These are phyloP conservation scores for Vigna radiata DNA, from an alignment of 306 rosid genomes.

Conservation along the genomic window DNA sequence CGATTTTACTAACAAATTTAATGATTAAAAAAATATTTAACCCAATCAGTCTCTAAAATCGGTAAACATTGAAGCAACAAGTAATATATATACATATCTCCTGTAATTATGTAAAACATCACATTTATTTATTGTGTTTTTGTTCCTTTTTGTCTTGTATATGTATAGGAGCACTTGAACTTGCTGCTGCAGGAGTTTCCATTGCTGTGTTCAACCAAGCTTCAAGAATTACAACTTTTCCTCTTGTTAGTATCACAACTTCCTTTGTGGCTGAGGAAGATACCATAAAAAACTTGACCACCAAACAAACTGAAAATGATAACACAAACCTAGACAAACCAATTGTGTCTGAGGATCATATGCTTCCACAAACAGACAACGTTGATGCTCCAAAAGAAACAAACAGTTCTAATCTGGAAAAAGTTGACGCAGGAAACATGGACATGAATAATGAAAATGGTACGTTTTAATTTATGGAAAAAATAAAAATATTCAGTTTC, in stretches of 20 bases:
- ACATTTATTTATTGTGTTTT: too few relatives aligned
- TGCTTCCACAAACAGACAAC: too few relatives aligned
- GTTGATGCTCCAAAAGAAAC: background rate
- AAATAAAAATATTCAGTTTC: background rate
- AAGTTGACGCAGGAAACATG: background rate
- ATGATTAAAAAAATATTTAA: too few relatives aligned
- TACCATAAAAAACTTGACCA: constrained; percentile 52
- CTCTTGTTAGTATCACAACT: constrained; percentile 91
- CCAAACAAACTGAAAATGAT: constrained; percentile 45
- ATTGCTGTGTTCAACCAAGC: constrained; percentile 97
- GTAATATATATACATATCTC: too few relatives aligned
- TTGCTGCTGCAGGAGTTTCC: constrained; percentile 93
- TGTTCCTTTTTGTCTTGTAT: background rate
- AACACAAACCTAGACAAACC: background rate
- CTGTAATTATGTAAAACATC: too few relatives aligned
- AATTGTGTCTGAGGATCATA: too few relatives aligned
- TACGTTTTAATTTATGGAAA: background rate
- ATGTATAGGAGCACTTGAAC: constrained; percentile 78
- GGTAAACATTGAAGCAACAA: too few relatives aligned
- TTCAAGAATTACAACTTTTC: constrained; percentile 92
- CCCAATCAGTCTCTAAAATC: too few relatives aligned
- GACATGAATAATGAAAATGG: constrained; percentile 45
- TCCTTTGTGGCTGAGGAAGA: constrained; percentile 98
- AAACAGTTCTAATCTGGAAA: background rate
- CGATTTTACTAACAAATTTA: too few relatives aligned